Base-by-base conservation (phyloP, 306 rosid species). In the Pueraria montana region DNA sequence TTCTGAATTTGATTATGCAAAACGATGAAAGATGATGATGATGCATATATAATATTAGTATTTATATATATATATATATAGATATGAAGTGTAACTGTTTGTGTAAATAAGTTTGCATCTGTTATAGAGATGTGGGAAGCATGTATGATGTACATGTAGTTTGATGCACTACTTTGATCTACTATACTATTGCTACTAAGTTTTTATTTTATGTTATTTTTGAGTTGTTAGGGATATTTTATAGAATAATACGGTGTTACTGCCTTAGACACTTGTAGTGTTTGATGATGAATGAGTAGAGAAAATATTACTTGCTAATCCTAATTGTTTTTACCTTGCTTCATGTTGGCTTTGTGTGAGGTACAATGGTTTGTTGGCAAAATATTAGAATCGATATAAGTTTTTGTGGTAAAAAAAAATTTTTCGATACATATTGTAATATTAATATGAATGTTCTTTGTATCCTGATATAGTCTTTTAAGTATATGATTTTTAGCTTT, bases 1-100 rank as follows among this genome's bases (percentile, higher is more conserved):
- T 79, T 84, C 80, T 73, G 65, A 78, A 42, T 55, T n/a, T 34
- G 14, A 43, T 56, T 46, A 69, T 43, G 49, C 14, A 3, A 4
- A 32, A 11, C 52, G 40, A 36, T 10, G 23, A 12, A 40, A 1
- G 56, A 21, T 34, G 72, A 46, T 18, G 45, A 6, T 11, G 68
- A 55, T 21, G 9, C 16, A 43, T 40, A 20, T 1, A 72, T 43
- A 45, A n/a, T n/a, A n/a, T n/a, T n/a, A n/a, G n/a, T n/a, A n/a
- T n/a, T n/a, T 18, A 32, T 50, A 42, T 40, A 20, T 8, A 43
- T 43, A 45, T 26, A 26, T 72, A 59, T 45, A 32, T 63, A 20
- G 30, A 56, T 9, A 9, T 1, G 30, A 20, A 53, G 6, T 6
- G 32, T 8, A 8, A 21, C 5, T 26, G 32, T 56, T 20, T 61